A percentile compares a stretch with the other conserved stretches of the same genome.
Conservation (phyloP, 1,139 yeast genomes). For the Suhomyces anneliseae region DNA sequence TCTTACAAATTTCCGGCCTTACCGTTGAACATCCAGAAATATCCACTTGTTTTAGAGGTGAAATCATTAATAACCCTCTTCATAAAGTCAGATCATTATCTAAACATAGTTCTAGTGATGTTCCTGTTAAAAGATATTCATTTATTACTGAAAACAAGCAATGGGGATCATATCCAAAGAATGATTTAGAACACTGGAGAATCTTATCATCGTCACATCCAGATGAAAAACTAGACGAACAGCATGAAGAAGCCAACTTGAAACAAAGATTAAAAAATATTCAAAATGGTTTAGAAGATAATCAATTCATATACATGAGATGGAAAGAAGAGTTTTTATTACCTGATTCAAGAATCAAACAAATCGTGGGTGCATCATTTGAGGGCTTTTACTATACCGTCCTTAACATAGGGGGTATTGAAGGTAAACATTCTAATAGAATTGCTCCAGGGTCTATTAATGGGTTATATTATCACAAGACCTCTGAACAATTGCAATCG, state of each 20-base stretch:
- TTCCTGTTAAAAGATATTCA: slow-evolving; percentile 37
- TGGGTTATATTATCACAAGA: slow-evolving; percentile 80
- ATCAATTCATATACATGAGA: slow-evolving; percentile 74
- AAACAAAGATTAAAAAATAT: slow-evolving; percentile 27
- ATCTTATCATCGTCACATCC: slow-evolving; percentile 53
- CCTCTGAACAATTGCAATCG: slow-evolving; percentile 73
- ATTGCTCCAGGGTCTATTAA: slow-evolving; percentile 57
- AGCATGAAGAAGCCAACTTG: slow-evolving; percentile 14
- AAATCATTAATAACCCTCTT: slow-evolving; percentile 65
- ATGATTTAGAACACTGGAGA: slow-evolving; percentile 86
- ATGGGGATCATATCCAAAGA: slow-evolving; percentile 66
- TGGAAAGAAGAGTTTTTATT: slow-evolving; percentile 91
- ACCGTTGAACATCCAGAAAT: slow-evolving; percentile 77
- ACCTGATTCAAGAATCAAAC: slow-evolving; percentile 73
- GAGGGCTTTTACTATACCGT: slow-evolving; percentile 92
- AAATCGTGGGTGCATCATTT: slow-evolving; percentile 78
- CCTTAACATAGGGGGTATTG: slow-evolving; percentile 60
- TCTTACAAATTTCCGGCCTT: slow-evolving; percentile 74
- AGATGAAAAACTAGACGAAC: slow-evolving; percentile 18
- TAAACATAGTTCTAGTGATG: slow-evolving; percentile 19
- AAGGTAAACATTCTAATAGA: slow-evolving; percentile 7
- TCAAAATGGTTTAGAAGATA: slow-evolving; percentile 29
- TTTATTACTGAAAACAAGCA: slow-evolving; percentile 41
- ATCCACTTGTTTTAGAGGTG: slow-evolving; percentile 85
- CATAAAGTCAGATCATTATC: slow-evolving; percentile 22